These are phyloP conservation scores for Bryoerythrophyllum caledonicum DNA, from an alignment of 225 moss, liverwort and hornwort genomes.

Conservation along the genomic window DNA sequence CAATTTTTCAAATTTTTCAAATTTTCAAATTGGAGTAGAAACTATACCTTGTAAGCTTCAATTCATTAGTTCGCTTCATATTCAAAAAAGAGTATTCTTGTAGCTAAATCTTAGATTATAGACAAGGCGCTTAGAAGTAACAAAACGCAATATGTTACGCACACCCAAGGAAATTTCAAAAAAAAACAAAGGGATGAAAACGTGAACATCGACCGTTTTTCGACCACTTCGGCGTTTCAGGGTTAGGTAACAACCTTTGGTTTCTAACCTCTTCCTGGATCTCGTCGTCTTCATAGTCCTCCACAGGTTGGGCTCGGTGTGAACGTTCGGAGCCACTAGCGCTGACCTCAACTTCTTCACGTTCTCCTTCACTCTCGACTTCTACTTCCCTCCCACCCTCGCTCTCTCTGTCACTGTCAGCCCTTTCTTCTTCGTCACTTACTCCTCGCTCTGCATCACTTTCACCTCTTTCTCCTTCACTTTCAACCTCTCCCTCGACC, in stretches of 20 bases:
- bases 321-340: conserved; percentile 90
- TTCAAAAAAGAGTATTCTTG: no score
- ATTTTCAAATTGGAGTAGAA: no score
- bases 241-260: conserved; percentile 73
- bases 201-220: no score
- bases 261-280: conserved; percentile 63
- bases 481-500: conserved; percentile 69
- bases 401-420: conserved; percentile 74
- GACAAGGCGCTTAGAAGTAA: no score
- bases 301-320: conserved; percentile 53
- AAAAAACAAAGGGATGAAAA: no score
- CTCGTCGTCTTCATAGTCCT: conserved; percentile 78
- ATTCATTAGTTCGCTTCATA: no score
- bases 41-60: no score
- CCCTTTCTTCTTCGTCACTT: conserved; percentile 64
- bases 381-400: conserved; percentile 72
- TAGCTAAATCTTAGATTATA: no score
- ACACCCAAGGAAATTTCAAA: no score
- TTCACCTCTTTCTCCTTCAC: conserved; percentile 74
- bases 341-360: conserved; percentile 77
- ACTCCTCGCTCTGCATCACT: conserved; percentile 79
- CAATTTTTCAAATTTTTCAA: no score
- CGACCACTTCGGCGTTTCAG: no score
- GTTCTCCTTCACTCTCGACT: conserved; percentile 70
- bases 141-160: no score